Evolutionary conservation across 495 filamentous ascomycete species (phyloP).

Genomic region (Trypethelium eluteriae): DNA sequence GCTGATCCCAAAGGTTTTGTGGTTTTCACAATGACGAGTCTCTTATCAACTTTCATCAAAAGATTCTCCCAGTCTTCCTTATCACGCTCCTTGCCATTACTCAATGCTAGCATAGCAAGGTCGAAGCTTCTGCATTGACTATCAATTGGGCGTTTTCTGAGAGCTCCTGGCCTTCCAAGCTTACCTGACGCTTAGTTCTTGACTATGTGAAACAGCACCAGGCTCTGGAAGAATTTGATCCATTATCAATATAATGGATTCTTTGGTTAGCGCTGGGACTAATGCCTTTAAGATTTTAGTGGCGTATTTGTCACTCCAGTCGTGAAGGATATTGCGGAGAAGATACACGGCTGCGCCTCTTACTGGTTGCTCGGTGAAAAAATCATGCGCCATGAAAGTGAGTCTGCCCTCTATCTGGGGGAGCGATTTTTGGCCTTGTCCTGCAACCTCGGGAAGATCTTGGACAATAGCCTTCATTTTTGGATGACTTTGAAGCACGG

Average conservation of each 20-base stretch:
- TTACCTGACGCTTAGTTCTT: background rate
- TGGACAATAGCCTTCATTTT: background rate
- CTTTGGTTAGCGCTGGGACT: background rate
- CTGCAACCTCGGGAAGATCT: background rate
- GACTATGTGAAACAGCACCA: background rate
- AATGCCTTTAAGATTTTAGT: background rate
- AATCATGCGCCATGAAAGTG: conserved; percentile 14
- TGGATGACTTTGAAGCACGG: background rate
- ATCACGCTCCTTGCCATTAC: background rate
- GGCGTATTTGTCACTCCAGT: conserved; percentile 11
- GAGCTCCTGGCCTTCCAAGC: background rate
- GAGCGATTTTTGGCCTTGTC: background rate
- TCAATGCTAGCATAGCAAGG: background rate
- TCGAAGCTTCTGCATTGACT: background rate
- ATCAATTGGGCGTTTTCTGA: background rate
- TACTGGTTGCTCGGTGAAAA: conserved; percentile 10
- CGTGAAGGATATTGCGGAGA: conserved; percentile 5
- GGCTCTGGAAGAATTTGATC: background rate
- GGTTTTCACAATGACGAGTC: background rate
- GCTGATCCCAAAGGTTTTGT: background rate
- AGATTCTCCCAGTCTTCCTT: background rate
- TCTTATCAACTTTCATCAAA: background rate
- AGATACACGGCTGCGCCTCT: conserved; percentile 11
- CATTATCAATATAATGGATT: background rate
- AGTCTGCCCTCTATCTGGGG: background rate